These are phyloP conservation scores for Chenopodium album DNA, from an alignment of 148 eudicot species.

Conservation along the genomic window DNA sequence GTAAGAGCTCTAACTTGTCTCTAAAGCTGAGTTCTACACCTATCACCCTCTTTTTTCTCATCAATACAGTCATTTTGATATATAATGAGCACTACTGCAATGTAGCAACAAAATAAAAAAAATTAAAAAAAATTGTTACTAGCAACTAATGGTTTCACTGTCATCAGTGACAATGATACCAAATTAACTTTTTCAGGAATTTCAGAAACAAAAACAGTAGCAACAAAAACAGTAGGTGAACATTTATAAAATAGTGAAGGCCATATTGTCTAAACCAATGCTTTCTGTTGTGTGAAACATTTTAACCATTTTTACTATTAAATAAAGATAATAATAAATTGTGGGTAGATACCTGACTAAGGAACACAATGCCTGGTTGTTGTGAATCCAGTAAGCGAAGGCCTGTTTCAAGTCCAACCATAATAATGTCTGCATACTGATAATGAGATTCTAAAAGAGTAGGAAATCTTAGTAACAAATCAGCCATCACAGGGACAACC, in stretches of 20 bases:
- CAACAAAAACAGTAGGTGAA: background rate
- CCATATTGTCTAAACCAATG: background rate
- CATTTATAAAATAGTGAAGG: background rate
- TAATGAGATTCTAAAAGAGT: constrained; percentile 68
- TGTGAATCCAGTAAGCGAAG: constrained; percentile 80
- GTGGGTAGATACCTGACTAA: constrained; percentile 58
- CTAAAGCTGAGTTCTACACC: too few relatives aligned
- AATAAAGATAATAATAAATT: background rate
- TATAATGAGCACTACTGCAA: background rate
- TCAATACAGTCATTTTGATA: background rate
- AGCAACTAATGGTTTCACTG: background rate
- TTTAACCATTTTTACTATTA: background rate
- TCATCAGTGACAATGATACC: background rate
- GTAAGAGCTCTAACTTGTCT: too few relatives aligned
- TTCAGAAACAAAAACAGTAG: too few relatives aligned
- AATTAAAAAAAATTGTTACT: background rate
- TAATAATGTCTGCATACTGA: constrained; percentile 38
- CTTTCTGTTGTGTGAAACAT: background rate
- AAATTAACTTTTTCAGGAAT: background rate
- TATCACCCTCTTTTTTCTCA: background rate
- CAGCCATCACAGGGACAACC: constrained; percentile 67
- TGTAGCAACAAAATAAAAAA: background rate
- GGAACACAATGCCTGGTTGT: constrained; percentile 68
- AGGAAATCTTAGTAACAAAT: constrained; percentile 60
- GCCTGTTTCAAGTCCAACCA: constrained; percentile 51